A percentile compares a stretch with the other conserved stretches of the same genome.
phyloP scores from a whole-genome alignment of 495 filamentous ascomycete species.

The Aspergillus cavernicola region DNA sequence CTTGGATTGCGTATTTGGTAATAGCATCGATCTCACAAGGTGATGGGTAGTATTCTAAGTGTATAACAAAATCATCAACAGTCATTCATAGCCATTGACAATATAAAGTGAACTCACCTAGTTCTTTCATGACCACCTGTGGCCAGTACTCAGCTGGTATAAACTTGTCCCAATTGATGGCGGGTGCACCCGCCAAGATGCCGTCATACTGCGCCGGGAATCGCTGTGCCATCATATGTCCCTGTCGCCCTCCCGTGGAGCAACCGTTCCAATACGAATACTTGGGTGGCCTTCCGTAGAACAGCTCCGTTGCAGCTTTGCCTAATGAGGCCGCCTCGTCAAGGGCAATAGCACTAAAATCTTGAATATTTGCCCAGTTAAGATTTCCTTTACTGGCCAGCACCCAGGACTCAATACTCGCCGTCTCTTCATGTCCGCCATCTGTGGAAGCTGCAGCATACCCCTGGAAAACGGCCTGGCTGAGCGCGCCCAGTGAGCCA shows the following conservation, averaged over 20 bases:
- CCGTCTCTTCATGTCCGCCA: not conserved
- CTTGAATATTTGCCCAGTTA: constrained; percentile 8
- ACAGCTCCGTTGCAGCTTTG: constrained; percentile 11
- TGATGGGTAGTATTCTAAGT: constrained; percentile 20
- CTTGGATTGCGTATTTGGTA: constrained; percentile 33
- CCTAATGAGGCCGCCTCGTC: constrained; percentile 22
- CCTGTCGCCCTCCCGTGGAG: constrained; percentile 46
- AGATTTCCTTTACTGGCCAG: not conserved
- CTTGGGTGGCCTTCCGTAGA: constrained; percentile 16
- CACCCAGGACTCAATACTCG: not conserved
- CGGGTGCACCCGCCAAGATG: constrained; percentile 52
- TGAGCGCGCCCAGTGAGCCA: not conserved
- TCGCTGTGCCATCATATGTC: constrained; percentile 37
- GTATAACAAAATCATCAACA: too few relatives aligned
- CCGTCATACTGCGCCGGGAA: constrained; percentile 54
- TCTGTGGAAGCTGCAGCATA: not conserved
- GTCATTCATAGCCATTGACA: too few relatives aligned
- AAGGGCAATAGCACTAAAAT: constrained; percentile 39
- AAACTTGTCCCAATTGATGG: constrained; percentile 38
- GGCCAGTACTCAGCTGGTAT: constrained; percentile 16
- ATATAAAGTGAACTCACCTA: constrained; percentile 11
- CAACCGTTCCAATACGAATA: constrained; percentile 48
- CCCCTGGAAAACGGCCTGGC: not conserved
- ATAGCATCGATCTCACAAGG: constrained; percentile 44
- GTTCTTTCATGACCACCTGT: constrained; percentile 21